Percentiles rank a stretch among this genome's conserved stretches.
Conservation (phyloP, 2,329 filamentous ascomycete species). For the Colletotrichum sp. region DNA sequence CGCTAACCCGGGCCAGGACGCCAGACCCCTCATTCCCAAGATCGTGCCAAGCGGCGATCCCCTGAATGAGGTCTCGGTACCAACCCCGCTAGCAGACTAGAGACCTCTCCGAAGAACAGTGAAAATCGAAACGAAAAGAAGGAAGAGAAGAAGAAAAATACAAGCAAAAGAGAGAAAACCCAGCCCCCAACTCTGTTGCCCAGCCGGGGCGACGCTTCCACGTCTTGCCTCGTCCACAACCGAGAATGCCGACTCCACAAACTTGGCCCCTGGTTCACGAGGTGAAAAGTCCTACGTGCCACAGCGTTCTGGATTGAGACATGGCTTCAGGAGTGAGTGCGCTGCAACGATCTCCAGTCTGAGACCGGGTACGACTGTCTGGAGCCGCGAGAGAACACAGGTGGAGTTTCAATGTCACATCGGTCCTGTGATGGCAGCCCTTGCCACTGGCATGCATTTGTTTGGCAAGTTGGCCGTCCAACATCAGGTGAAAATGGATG, state of each 20-base stretch:
- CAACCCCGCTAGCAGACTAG: background rate
- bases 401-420: background rate
- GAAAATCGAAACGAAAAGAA: background rate
- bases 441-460: background rate
- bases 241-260: background rate
- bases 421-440: background rate
- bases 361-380: background rate
- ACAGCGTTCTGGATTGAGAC: background rate
- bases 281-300: constrained; percentile 2
- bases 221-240: background rate
- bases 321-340: background rate
- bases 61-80: background rate
- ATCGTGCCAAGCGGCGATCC: background rate
- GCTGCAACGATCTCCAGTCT: background rate
- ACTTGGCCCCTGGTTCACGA: background rate
- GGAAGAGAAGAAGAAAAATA: constrained; percentile 2
- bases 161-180: constrained; percentile 1
- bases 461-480: background rate
- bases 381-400: background rate
- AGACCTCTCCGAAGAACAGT: background rate
- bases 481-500: background rate
- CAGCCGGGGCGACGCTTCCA: background rate
- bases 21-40: background rate
- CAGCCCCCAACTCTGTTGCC: background rate
- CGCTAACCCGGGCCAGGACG: background rate